Evolutionary conservation across 2,329 filamentous ascomycete genomes (phyloP), one percentile per base, ranked within the genome.

Genomic region (Fonsecaea pedrosoi): DNA sequence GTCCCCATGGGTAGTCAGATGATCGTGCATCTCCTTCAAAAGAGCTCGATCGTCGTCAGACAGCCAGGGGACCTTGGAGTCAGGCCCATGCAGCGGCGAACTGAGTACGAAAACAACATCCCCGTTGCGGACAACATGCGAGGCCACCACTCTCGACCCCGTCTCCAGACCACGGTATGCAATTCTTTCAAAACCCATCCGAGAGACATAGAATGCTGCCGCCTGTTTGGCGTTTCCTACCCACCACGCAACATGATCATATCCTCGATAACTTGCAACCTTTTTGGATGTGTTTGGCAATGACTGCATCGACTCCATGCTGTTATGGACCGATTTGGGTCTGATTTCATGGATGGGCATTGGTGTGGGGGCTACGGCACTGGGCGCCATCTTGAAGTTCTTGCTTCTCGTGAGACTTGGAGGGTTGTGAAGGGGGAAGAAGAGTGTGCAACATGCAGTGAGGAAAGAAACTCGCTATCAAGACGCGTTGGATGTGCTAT

Each of bases 211-310:
- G 82, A 92, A 97, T 13, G 90, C 86, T 45, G 94, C 94, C 2
- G 93, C 92, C 83, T 97, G 94, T 82, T 97, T 97, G 74, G 94
- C 94, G 77, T 98, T 98, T 77, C 94, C 93, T 35, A 97, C 94
- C 83, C 92, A 97, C 94, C 94, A 97, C 73, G 92, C 94, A 64
- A 97, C 87, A 79, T 97, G 92, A 80, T 97, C 92, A 78, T 97
- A 97, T 76, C 92, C 93, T 68, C 87, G 87, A 82, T 96, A 94
- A 15, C 50, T 68, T 25, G 60, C 62, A 12, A 71, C 18, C 30
- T 62, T 66, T 4, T 62, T 67, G 8, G 68, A 34, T 2, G 60
- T 66, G 37, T 65, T 62, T 25, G 68, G 66, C 59, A 65, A 64
- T 21, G 38, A 35, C 34, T 62, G 53, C 12, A 15, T 21, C 34